Evolutionary conservation across 2,329 filamentous ascomycete species (phyloP), one percentile per base, ranked within the genome.

Genomic region (Coniochaeta sp.): DNA sequence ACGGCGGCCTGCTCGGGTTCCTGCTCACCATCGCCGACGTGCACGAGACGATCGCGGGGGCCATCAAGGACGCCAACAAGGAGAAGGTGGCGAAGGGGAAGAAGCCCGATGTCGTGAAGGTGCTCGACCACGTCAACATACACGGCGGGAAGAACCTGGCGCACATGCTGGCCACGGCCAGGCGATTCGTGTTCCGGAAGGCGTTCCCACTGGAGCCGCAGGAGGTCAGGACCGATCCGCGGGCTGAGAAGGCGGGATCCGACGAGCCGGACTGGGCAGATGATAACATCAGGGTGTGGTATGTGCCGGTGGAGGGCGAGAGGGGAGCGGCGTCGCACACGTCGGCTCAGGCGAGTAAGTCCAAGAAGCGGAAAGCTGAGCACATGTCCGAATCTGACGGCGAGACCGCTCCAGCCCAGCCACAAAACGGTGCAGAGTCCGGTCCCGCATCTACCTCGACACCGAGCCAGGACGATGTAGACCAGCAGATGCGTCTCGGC

Each of bases 121-220:
- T 22, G 14, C 58, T 68, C 11, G 52, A 56, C 26, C 52, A 36
- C 12, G 28, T 56, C 6, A 64, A 63, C 38, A 63, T 98, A 14
- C 89, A 96, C 70, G 93, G 90, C 3, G 86, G 88, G 5, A 85
- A 86, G 58, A 98, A 98, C 70, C 74, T 98, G 59, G 83, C 86
- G 54, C 89, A 97, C 69, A 81, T 85, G 6, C 74, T 99, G 60
- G 93, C 91, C n/a, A 90, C 92, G 0, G 88, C 89, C 17, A 84
- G 95, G 54, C 80, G 87, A 34, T 96, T 96, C 73, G 85, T 98
- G 57, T 93, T 97, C 67, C 84, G 95, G 40, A 92, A 90, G 67
- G 88, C 90, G 0, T 81, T 96, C 70, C 88, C 89, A 0, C 75
- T 97, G n/a, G 77, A 76, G 34, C 80, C 88, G 1, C 80, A 85